phyloP scores from a whole-genome alignment of 768 basidiomycete species.

The Leucosporidium yakuticum region DNA sequence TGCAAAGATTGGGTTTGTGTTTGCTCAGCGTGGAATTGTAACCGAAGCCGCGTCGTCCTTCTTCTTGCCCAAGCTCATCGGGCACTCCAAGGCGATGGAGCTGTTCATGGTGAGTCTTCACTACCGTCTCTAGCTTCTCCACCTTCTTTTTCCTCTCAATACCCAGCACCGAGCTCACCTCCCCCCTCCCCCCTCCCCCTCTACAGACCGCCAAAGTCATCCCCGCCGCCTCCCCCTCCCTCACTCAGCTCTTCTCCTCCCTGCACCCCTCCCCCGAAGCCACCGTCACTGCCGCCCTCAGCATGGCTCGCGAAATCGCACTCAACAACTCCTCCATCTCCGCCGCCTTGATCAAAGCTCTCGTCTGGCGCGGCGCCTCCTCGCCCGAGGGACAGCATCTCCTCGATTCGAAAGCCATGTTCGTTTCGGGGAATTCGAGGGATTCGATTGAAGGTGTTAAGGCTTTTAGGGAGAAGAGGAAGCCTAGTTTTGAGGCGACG shows the following conservation, averaged over 20 bases:
- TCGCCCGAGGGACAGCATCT: constrained; percentile 6
- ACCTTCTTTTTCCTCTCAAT: no score
- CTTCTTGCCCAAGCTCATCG: constrained; percentile 5
- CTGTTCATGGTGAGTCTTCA: constrained; percentile 12
- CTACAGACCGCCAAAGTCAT: neutral
- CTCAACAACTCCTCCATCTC: constrained; percentile 2
- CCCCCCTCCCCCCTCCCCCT: neutral
- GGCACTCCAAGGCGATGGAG: constrained; percentile 5
- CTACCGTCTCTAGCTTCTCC: neutral
- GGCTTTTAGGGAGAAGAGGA: constrained; percentile 7
- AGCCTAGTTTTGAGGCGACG: neutral
- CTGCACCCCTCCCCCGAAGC: constrained; percentile 4
- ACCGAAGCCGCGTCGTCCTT: constrained; percentile 1
- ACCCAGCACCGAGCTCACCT: no score
- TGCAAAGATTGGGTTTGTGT: constrained; percentile 11
- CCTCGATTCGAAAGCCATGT: constrained; percentile 4
- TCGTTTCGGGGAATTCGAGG: neutral
- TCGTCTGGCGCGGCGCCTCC: neutral
- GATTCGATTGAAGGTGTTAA: constrained; percentile 3
- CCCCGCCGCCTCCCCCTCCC: constrained; percentile 2
- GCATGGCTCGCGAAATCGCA: neutral
- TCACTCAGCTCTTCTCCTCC: constrained; percentile 4
- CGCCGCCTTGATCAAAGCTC: neutral
- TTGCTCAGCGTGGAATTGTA: constrained; percentile 2
- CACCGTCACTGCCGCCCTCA: neutral